Base-by-base conservation (phyloP, 495 filamentous ascomycete genomes). In the Evernia prunastri region DNA sequence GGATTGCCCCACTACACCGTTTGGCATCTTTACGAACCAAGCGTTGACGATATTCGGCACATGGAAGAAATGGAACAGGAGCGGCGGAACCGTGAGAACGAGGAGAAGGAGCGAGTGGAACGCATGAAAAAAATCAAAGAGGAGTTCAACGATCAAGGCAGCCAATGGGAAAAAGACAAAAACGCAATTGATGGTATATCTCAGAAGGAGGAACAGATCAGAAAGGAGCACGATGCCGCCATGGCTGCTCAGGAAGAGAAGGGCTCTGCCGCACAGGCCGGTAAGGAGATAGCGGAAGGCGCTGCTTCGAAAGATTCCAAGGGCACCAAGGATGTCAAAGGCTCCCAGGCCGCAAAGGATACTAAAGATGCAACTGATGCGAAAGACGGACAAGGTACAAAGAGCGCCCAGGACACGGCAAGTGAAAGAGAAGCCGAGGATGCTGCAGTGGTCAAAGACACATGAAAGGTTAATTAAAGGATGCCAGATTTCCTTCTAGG, bases 1-100 rank as follows among this genome's bases (percentile, higher is more conserved):
- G 95, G 95, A 4, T 80, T 99, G 43, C 95, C 95, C 9, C 95
- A 99, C 70, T 99, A 99, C 74, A 96, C 92, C 0, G 96, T 99
- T 63, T 99, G 95, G 95, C 95, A 99, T 86, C 79, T 97, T 59
- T 99, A 99, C 78, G 95, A 99, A 73, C 95, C 95, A 17, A 96
- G 90, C 65, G 90, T 96, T 15, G 95, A 99, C 70, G 95, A 99
- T 69, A 89, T 97, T 58, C 86, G 89, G 59, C 95, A 97, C 67
- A 99, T 99, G 95, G 93, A 91, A 79, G 89, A 96, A 77, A 95
- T 96, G 90, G 90, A 96, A 69, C 75, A 84, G 62, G 91, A 96
- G 69, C 84, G 86, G 37, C 78, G 85, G 63, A 84, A 82, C 35
- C 86, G 82, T 36, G 92, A 96, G 72, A 74, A 80, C 12, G 88